Evolutionary conservation across 176 grass and related monocot species (phyloP), one percentile per base, ranked within the genome.

Genomic region (Triticum turgidum): DNA sequence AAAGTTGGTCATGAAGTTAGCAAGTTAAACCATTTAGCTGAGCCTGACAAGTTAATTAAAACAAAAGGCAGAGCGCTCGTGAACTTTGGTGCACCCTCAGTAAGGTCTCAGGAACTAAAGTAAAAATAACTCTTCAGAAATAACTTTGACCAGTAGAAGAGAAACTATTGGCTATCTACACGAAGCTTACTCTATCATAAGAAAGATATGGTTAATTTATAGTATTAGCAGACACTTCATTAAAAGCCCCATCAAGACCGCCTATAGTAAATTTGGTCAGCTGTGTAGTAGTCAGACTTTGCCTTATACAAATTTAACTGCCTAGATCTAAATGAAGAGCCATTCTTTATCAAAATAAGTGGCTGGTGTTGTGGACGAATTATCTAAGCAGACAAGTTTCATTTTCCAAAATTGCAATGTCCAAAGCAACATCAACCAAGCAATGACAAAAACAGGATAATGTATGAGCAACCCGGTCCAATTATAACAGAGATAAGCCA

Each of bases 311-410:
- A 78, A 20, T 65, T 78, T 34, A 76, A 65, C 29, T 64, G 0
- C 32, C 41, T 83, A 61, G 65, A 90, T 86, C 65, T 30, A 77
- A 90, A 33, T 41, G 54, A 74, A 37, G 42, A 47, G 65, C 3
- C 20, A 64, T 65, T 90, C 56, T 83, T 41, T 44, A 37, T 54
- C 52, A 79, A 76, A 90, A 83, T 25, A 90, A 73, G 65, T 73
- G 73, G 11, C 32, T 22, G 8, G 41, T 82, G 54, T 49, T n/a
- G 17, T 24, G 38, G 49, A 58, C 21, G 2, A 71, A 29, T 86
- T 81, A 82, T 49, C 77, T 49, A 82, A 78, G 11, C 7, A 6
- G 11, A 51, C 10, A 78, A 76, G 37, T 33, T 83, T 18, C 42
- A 87, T 7, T n/a, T 25, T 58, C 20, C 4, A 79, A 83, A 84